These are phyloP conservation scores for Aspergillus vadensis DNA, from an alignment of 2,329 filamentous ascomycete species.

Conservation along the genomic window DNA sequence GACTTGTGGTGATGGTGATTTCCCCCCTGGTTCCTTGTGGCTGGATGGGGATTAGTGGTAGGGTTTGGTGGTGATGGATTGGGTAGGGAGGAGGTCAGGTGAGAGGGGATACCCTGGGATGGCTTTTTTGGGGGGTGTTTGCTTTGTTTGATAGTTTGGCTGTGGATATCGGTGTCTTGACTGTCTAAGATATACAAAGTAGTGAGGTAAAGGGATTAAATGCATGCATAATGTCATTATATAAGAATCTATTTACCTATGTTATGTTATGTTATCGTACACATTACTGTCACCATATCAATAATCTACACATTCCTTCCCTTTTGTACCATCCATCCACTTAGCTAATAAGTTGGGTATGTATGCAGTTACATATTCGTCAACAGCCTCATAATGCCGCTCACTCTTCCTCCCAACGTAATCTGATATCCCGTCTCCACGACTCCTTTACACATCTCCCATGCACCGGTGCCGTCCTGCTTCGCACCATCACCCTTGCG, in stretches of 20 bases:
- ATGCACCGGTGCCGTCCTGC: slow-evolving; percentile 62
- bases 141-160: background rate
- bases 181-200: too few relatives aligned
- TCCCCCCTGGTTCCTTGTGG: background rate
- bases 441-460: slow-evolving; percentile 54
- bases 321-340: background rate
- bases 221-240: background rate
- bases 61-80: background rate
- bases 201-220: background rate
- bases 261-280: background rate
- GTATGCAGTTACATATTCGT: slow-evolving; percentile 34
- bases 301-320: background rate
- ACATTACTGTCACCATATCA: background rate
- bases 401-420: slow-evolving; percentile 44
- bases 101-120: too few relatives aligned
- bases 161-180: background rate
- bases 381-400: slow-evolving; percentile 42
- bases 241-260: background rate
- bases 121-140: background rate
- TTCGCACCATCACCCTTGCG: slow-evolving; percentile 55
- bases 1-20: background rate
- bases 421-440: slow-evolving; percentile 51
- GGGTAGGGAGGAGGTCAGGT: too few relatives aligned
- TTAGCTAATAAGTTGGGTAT: too few relatives aligned
- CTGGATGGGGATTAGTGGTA: background rate